Evolutionary conservation across 306 rosid species (phyloP).

Genomic region (Cucurbita pepo): DNA sequence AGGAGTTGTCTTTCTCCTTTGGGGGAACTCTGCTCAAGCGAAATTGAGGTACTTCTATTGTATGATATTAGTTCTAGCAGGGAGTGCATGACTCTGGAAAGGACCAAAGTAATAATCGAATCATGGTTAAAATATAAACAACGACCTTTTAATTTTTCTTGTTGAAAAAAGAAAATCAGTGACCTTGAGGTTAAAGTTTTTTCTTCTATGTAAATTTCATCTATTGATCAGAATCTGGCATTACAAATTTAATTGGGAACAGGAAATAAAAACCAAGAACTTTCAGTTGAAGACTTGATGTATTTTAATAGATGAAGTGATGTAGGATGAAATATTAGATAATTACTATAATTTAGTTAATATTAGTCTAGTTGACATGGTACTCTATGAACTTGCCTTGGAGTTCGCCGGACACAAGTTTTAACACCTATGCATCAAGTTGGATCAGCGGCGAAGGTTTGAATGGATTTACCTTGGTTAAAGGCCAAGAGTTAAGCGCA

Average conservation of each 20-base stretch:
- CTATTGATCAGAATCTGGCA: too few species aligned
- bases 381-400: too few species aligned
- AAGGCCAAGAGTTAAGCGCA: too few species aligned
- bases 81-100: not conserved
- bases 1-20: constrained; percentile 74
- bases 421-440: too few species aligned
- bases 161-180: not conserved
- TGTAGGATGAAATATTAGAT: too few species aligned
- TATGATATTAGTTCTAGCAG: not conserved
- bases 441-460: too few species aligned
- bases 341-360: too few species aligned
- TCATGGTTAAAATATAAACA: not conserved
- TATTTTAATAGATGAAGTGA: not conserved
- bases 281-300: not conserved
- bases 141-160: not conserved
- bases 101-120: not conserved
- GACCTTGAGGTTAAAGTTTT: not conserved
- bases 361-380: too few species aligned
- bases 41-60: constrained; percentile 42
- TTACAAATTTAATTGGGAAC: not conserved
- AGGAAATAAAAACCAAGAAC: not conserved
- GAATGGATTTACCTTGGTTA: too few species aligned
- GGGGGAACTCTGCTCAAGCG: constrained; percentile 92
- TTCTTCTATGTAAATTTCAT: not conserved
- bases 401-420: too few species aligned